Evolutionary conservation across 176 grass and related monocot genomes (phyloP), one percentile per base, ranked within the genome.

Genomic region (Zizania latifolia): DNA sequence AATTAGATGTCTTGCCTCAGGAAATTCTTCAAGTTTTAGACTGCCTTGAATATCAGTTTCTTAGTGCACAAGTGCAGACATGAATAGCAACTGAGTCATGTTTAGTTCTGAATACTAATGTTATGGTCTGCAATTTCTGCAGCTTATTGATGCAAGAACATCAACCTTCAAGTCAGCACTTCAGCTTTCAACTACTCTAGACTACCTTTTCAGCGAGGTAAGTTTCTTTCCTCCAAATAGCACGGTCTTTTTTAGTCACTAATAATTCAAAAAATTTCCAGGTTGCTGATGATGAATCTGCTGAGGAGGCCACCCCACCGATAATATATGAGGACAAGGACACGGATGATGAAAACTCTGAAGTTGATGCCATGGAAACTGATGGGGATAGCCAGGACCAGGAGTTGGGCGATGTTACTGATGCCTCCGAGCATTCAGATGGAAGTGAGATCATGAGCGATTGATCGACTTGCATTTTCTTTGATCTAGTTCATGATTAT

Each of bases 61-160:
- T 70, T 17, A 27, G 27, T 14, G 37, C 27, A 44, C 28, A 14
- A 29, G 23, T 77, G 28, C 15, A 16, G 10, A 16, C 10, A 62
- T 33, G 31, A 22, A 59, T 69, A 70, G 1, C 70, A 74, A 40
- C 54, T 51, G 55, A 35, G 44, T 54, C 9, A 35, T 45, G 51
- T 76, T 64, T 39, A 23, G 27, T 77, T 19, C 31, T 75, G 37
- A 37, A 15, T 65, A 59, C 19, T 77, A 0, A 72, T 77, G 27
- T 64, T 68, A 65, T 26, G 68, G 56, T 33, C 17, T 82, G 27
- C 59, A 59, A 48, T 37, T 70, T 85, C 41, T 54, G 16, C 62
- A 97, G 94, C 78, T 97, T 71, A 93, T 97, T 85, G 90, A 93
- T 70, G 85, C 94, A 78, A 93, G 91, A 62, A 86, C 88, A 23